Base-by-base conservation (phyloP, 768 basidiomycete species). In the Mycena olivaceomarginata region DNA sequence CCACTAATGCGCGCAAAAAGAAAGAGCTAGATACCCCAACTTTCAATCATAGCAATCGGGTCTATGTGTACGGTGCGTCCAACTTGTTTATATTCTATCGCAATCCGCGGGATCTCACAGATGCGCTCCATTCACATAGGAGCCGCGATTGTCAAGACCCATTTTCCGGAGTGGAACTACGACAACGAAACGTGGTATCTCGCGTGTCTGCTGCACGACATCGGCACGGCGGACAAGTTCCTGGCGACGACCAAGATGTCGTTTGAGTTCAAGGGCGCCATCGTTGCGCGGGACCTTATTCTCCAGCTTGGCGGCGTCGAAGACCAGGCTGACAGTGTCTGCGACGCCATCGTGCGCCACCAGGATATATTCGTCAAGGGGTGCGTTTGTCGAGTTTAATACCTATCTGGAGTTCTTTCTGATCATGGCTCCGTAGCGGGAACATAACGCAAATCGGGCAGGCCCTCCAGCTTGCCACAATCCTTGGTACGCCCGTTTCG, bases 241-340 rank as follows among this genome's bases (percentile, higher is more conserved):
- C 46, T 41, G 37, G 60, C 39, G 16, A 62, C 25, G 22, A 59
- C 57, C 11, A 25, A 56, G 12, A 62, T 62, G 37, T 62, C 39
- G 16, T 91, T 92, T 79, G 91, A 48, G 82, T 91, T 91, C 84
- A 90, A 90, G 80, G 90, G 91, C 60, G 91, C 86, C 25, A 90
- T 91, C 68, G 85, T 91, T 15, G 91, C 90, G 43, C 88, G 90
- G 39, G 88, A 91, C 67, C 83, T 89, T 46, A 89, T 91, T 56
- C 80, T 90, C 31, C 80, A 87, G 40, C 81, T 83, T 18, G 46
- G 46, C 2, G 89, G 89, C 15, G 82, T 83, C 1, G 88, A 88
- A 81, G 89, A 91, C 46, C 46, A 48, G 18, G 46, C 46, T 4
- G 46, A 48, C 46, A 48, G 46, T 48, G 87, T 91, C 15, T 90